A percentile compares a stretch with the other conserved stretches of the same genome.
Evolutionary conservation across 2,329 filamentous ascomycete genomes (phyloP).

Genomic region (Penicillium crustosum): DNA sequence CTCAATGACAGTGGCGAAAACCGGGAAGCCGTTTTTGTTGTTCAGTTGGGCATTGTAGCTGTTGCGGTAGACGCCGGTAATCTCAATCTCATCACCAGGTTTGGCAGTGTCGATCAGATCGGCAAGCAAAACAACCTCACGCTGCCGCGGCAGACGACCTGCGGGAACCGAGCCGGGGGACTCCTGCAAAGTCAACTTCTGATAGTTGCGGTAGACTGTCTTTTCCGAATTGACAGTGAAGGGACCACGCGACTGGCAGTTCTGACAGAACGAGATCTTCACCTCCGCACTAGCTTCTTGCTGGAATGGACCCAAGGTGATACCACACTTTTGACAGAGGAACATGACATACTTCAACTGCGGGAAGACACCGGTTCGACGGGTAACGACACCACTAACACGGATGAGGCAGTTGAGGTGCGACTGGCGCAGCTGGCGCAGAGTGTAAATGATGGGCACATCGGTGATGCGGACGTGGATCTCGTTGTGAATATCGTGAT

Average conservation of each 20-base stretch:
- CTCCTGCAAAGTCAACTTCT: constrained; percentile 95
- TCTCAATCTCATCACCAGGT: constrained; percentile 94
- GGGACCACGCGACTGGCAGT: constrained; percentile 90
- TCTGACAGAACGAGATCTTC: constrained; percentile 93
- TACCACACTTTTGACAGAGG: constrained; percentile 88
- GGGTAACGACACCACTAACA: constrained; percentile 91
- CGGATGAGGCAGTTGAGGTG: constrained; percentile 95
- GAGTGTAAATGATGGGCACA: constrained; percentile 88
- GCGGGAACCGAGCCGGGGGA: constrained; percentile 96
- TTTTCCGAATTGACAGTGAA: constrained; percentile 97
- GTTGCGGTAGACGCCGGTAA: constrained; percentile 96
- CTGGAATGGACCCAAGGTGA: constrained; percentile 91
- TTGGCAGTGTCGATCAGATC: constrained; percentile 96
- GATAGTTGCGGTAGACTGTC: constrained; percentile 97
- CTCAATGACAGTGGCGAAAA: constrained; percentile 96
- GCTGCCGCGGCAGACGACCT: constrained; percentile 85
- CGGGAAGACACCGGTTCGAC: constrained; percentile 91
- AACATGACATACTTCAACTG: constrained; percentile 99
- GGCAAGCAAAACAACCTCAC: constrained; percentile 94
- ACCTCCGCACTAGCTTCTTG: constrained; percentile 97
- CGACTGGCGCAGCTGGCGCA: constrained; percentile 89
- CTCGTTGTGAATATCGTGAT: constrained; percentile 94
- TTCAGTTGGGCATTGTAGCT: constrained; percentile 98
- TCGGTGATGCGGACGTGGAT: constrained; percentile 97
- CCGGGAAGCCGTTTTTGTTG: constrained; percentile 97